Base-by-base conservation (phyloP, 192 early-diverging fungal genomes). In the Entrophospora sp. region DNA sequence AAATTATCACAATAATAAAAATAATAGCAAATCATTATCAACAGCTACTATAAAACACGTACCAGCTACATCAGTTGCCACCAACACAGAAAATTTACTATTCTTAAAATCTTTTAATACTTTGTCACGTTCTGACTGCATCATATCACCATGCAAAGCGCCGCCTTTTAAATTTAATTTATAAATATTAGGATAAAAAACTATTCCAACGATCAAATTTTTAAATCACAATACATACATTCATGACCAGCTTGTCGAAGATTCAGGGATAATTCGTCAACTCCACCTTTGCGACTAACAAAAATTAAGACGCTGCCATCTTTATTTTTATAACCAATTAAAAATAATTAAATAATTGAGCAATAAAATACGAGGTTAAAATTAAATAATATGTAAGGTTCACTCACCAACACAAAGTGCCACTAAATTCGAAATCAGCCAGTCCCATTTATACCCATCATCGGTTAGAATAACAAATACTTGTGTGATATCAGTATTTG, bases 401-500 rank as follows among this genome's bases (percentile, higher is more conserved):
- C 31, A 58, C 69, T 70, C 76, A 84, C 83, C 74, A 24, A 75
- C 56, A 59, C 76, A 77, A 32, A 89, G 82, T 38, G 66, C 48
- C 0, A 73, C 69, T n/a, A 93, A 67, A 27, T 78, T 67, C 22
- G 56, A 51, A 36, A 81, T 80, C 28, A 91, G 64, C 91, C 91
- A 93, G 37, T 75, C 74, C 87, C 87, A 91, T 57, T 93, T 93
- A 56, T 70, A 74, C 3, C 69, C 53, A 25, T 91, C 89, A 32
- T 90, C 87, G 9, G 75, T 66, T 12, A 93, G 30, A 1, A 91
- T 75, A 18, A 74, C 62, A 18, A 85, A 75, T 9, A 76, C 52
- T 72, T 93, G 91, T 6, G 83, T 84, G 13, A 93, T 82, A 74
- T 93, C 91, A 13, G 82, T 72, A 71, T 90, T 93, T 32, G 84